Evolutionary conservation across 441 rosid species (phyloP).

Genomic region (Caryocar brasiliense): DNA sequence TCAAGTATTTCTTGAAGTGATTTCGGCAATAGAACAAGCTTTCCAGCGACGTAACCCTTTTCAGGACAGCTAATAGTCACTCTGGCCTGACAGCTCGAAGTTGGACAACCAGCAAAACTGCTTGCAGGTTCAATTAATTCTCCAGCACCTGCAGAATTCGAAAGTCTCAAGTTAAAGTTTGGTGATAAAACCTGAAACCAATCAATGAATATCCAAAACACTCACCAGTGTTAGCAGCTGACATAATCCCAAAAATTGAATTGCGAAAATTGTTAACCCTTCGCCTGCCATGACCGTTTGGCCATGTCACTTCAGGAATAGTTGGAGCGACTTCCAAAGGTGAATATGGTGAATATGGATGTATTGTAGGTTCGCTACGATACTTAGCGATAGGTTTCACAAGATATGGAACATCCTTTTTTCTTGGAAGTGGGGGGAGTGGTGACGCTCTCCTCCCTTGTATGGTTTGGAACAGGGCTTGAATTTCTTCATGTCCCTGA

Average conservation of each 20-base stretch:
- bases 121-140: constrained; percentile 19
- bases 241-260: constrained; percentile 66
- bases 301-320: constrained; percentile 17
- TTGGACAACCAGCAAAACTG: constrained; percentile 7
- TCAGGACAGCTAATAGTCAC: constrained; percentile 58
- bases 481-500: constrained; percentile 67
- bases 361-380: constrained; percentile 53
- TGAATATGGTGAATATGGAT: constrained; percentile 11
- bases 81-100: constrained; percentile 27
- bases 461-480: constrained; percentile 23
- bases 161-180: background rate
- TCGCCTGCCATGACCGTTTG: constrained; percentile 29
- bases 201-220: too few relatives aligned
- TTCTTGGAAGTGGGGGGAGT: constrained; percentile 6
- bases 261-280: constrained; percentile 43
- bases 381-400: constrained; percentile 41
- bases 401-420: constrained; percentile 5
- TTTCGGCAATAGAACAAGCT: constrained; percentile 50
- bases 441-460: constrained; percentile 18
- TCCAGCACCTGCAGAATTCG: constrained; percentile 27
- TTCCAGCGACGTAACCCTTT: constrained; percentile 32
- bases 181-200: background rate
- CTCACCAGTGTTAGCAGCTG: constrained; percentile 53
- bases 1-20: constrained; percentile 51
- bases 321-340: constrained; percentile 12